Percentiles rank a stretch among this genome's conserved stretches.
Evolutionary conservation across 148 eudicot species (phyloP).

Genomic region (Beta vulgaris): DNA sequence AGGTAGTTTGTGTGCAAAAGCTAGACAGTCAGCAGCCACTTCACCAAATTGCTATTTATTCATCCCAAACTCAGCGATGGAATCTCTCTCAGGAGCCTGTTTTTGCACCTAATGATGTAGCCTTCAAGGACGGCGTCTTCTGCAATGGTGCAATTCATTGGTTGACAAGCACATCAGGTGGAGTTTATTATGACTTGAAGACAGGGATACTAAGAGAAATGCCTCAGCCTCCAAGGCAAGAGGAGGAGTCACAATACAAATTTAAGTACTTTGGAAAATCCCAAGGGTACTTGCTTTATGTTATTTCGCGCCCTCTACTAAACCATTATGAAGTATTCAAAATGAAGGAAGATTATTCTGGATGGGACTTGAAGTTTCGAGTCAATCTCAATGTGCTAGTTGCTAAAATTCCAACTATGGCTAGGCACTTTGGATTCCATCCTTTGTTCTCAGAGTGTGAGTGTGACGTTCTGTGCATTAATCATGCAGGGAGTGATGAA

Average conservation of each 20-base stretch:
- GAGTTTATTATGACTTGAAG: slow-evolving; percentile 19
- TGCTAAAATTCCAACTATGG: slow-evolving; percentile 6
- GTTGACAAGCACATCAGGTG: slow-evolving; percentile 12
- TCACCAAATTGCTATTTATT: slow-evolving; percentile 16
- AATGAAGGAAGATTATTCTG: slow-evolving; percentile 28
- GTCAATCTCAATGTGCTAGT: slow-evolving; percentile 17
- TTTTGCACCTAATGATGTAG: slow-evolving; percentile 5
- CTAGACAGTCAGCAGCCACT: not conserved
- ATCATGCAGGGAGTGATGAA: not conserved
- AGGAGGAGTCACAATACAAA: slow-evolving; percentile 3
- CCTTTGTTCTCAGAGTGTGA: slow-evolving; percentile 22
- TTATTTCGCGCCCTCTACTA: slow-evolving; percentile 5
- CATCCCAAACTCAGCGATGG: slow-evolving; percentile 24
- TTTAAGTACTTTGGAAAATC: slow-evolving; percentile 29
- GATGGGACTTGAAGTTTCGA: slow-evolving; percentile 19
- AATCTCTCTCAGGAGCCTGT: slow-evolving; percentile 7
- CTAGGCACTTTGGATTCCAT: slow-evolving; percentile 6
- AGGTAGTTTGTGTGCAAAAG: slow-evolving; percentile 23
- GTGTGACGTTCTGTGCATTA: slow-evolving; percentile 16
- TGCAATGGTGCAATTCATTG: slow-evolving; percentile 27
- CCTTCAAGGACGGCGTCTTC: slow-evolving; percentile 21
- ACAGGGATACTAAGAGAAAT: slow-evolving; percentile 7
- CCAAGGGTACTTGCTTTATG: slow-evolving; percentile 8
- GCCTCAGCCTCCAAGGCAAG: slow-evolving; percentile 29
- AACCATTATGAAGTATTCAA: slow-evolving; percentile 16